Percentiles rank a stretch among this genome's conserved stretches.
These are phyloP conservation scores for Hyphopichia burtonii DNA, from an alignment of 1,139 yeast species.

Conservation along the genomic window DNA sequence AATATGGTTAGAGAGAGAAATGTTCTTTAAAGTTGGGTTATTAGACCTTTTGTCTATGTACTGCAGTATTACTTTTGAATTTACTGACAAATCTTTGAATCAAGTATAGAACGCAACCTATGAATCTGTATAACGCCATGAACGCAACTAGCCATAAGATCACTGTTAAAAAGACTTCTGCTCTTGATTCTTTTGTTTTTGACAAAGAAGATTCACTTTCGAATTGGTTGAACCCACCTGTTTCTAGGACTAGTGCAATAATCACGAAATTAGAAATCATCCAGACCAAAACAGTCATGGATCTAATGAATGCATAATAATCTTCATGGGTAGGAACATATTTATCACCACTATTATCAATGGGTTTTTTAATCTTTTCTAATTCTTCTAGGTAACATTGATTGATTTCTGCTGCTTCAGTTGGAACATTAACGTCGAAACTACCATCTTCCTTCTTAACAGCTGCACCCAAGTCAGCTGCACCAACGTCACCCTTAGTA, in stretches of 20 bases:
- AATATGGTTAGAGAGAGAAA: neutral
- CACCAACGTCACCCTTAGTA: slow-evolving; percentile 87
- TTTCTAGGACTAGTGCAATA: slow-evolving; percentile 68
- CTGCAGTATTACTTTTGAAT: slow-evolving; percentile 15
- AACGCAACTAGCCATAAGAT: slow-evolving; percentile 81
- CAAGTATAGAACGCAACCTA: slow-evolving; percentile 67
- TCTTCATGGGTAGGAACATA: slow-evolving; percentile 52
- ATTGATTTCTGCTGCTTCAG: slow-evolving; percentile 58
- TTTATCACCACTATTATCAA: slow-evolving; percentile 26
- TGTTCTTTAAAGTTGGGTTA: too few relatives aligned
- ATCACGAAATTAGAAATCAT: slow-evolving; percentile 70
- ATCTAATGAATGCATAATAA: slow-evolving; percentile 77
- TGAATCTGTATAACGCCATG: slow-evolving; percentile 69
- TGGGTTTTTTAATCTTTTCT: slow-evolving; percentile 54
- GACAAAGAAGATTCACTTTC: slow-evolving; percentile 11
- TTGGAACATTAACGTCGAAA: slow-evolving; percentile 70
- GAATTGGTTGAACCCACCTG: slow-evolving; percentile 58
- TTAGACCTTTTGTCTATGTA: neutral
- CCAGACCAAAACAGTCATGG: slow-evolving; percentile 80
- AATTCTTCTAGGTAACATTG: slow-evolving; percentile 61
- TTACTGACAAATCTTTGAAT: slow-evolving; percentile 30
- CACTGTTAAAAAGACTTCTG: slow-evolving; percentile 61
- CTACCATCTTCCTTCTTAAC: slow-evolving; percentile 67
- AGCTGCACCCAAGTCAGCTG: slow-evolving; percentile 58
- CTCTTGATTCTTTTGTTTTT: slow-evolving; percentile 20